Conservation (phyloP, 2,329 filamentous ascomycete genomes). For the Colletotrichum scovillei region DNA sequence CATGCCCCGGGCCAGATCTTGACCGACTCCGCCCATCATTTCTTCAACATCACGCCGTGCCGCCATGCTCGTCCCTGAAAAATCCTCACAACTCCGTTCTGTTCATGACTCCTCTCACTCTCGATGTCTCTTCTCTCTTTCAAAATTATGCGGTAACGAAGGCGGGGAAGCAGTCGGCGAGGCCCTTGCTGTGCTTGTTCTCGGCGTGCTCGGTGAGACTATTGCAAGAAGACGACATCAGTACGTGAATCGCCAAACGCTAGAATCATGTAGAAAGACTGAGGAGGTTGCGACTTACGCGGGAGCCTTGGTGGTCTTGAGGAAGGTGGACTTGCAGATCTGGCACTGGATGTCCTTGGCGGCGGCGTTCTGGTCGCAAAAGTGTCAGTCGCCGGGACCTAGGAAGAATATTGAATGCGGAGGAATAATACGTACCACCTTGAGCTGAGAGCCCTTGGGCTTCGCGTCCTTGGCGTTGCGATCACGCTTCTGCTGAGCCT, state of each 20-base stretch:
- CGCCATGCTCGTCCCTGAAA: neutral
- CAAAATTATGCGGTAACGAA: slow-evolving; percentile 44
- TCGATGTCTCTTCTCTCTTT: neutral
- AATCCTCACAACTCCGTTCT: neutral
- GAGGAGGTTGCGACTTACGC: slow-evolving; percentile 60
- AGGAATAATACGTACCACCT: slow-evolving; percentile 57
- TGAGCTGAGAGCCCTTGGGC: slow-evolving; percentile 72
- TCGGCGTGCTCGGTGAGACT: slow-evolving; percentile 77
- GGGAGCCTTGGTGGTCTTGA: slow-evolving; percentile 80
- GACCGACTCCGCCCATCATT: neutral
- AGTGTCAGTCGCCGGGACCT: neutral
- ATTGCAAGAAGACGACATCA: neutral
- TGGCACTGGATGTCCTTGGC: slow-evolving; percentile 83
- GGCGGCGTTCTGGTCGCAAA: slow-evolving; percentile 70
- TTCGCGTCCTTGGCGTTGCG: slow-evolving; percentile 73
- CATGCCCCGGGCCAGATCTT: slow-evolving; percentile 21
- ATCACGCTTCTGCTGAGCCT: slow-evolving; percentile 78
- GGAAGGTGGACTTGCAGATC: slow-evolving; percentile 81
- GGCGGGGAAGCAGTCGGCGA: slow-evolving; percentile 77
- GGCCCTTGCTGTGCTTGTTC: slow-evolving; percentile 81
- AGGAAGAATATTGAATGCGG: neutral
- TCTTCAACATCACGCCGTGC: neutral
- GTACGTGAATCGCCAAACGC: neutral
- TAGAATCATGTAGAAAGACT: no score
- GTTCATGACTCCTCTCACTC: neutral